A percentile compares a stretch with the other conserved stretches of the same genome.
These are phyloP conservation scores for Penicillium flavigenum DNA, from an alignment of 495 filamentous ascomycete species.

Conservation along the genomic window DNA sequence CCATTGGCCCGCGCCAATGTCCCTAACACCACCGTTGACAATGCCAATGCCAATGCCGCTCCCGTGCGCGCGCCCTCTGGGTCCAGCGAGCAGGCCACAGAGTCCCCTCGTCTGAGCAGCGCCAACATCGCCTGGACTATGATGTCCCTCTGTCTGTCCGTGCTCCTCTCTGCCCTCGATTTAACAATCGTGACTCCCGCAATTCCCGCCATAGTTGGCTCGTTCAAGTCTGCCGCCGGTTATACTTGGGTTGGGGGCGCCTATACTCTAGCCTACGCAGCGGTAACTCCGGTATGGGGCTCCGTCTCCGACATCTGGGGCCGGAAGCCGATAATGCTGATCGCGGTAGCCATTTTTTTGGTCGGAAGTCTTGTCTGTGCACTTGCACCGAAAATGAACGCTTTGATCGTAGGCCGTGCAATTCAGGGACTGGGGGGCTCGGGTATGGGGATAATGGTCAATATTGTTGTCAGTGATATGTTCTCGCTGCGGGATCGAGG, in stretches of 20 bases:
- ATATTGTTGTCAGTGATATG: conserved; percentile 69
- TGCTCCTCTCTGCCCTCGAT: conserved; percentile 55
- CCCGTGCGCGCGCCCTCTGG: background rate
- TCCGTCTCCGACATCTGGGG: conserved; percentile 75
- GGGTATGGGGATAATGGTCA: conserved; percentile 68
- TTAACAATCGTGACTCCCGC: conserved; percentile 56
- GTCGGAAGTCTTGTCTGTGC: conserved; percentile 62
- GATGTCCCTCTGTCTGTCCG: conserved; percentile 19
- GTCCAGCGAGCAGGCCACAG: background rate
- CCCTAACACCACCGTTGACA: background rate
- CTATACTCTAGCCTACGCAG: conserved; percentile 37
- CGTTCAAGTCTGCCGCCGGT: conserved; percentile 45
- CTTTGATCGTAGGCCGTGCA: conserved; percentile 66
- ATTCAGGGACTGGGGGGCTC: conserved; percentile 72
- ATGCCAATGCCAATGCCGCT: background rate
- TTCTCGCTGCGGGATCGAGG: conserved; percentile 58
- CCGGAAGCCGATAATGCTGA: conserved; percentile 66
- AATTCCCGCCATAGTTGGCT: conserved; percentile 46
- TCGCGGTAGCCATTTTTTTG: conserved; percentile 64
- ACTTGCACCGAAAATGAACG: conserved; percentile 56
- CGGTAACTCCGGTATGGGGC: conserved; percentile 50
- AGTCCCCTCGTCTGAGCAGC: background rate
- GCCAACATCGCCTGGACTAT: background rate
- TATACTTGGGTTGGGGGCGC: conserved; percentile 57
- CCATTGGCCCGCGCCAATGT: background rate